Percentiles rank a stretch among this genome's conserved stretches.
These are phyloP conservation scores for Nitzschia sp. DNA, from an alignment of 108 stramenopile species.

Conservation along the genomic window DNA sequence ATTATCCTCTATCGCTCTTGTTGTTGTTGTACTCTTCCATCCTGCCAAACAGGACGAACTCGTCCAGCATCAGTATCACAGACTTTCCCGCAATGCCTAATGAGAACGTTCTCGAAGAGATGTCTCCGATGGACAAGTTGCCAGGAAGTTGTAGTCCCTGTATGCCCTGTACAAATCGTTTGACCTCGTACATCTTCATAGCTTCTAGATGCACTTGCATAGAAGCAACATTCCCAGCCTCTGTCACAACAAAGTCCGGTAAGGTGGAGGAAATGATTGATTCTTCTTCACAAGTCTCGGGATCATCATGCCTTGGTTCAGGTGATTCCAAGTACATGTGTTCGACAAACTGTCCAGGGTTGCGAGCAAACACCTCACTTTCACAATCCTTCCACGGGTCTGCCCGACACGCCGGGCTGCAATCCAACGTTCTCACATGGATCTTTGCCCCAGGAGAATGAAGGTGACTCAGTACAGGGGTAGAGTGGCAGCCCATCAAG, in stretches of 20 bases:
- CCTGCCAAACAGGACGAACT: slow-evolving; percentile 26
- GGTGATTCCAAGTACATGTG: slow-evolving; percentile 22
- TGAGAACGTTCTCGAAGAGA: too few relatives aligned
- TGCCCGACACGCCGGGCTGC: slow-evolving; percentile 71
- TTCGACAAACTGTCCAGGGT: slow-evolving; percentile 63
- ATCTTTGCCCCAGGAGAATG: slow-evolving; percentile 49
- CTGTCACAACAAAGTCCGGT: slow-evolving; percentile 32
- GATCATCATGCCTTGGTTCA: not conserved
- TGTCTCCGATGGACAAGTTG: too few relatives aligned
- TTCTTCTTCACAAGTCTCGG: not conserved
- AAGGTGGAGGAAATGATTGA: not conserved
- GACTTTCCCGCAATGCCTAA: too few relatives aligned
- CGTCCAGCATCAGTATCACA: slow-evolving; percentile 6
- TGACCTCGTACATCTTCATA: slow-evolving; percentile 27
- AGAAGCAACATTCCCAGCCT: slow-evolving; percentile 2
- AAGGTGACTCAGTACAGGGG: slow-evolving; percentile 78
- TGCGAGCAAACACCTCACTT: slow-evolving; percentile 61
- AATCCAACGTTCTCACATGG: slow-evolving; percentile 69
- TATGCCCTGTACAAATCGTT: slow-evolving; percentile 29
- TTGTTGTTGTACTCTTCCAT: slow-evolving; percentile 1
- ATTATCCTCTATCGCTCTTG: not conserved
- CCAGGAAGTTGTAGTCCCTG: slow-evolving; percentile 20
- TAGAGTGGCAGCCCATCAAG: slow-evolving; percentile 82
- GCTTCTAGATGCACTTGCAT: slow-evolving; percentile 12
- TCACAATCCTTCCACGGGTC: slow-evolving; percentile 56